Percentiles rank a stretch among this genome's conserved stretches.
phyloP scores from a whole-genome alignment of 192 early-diverging fungal genomes.

The Mortierella antarctica region DNA sequence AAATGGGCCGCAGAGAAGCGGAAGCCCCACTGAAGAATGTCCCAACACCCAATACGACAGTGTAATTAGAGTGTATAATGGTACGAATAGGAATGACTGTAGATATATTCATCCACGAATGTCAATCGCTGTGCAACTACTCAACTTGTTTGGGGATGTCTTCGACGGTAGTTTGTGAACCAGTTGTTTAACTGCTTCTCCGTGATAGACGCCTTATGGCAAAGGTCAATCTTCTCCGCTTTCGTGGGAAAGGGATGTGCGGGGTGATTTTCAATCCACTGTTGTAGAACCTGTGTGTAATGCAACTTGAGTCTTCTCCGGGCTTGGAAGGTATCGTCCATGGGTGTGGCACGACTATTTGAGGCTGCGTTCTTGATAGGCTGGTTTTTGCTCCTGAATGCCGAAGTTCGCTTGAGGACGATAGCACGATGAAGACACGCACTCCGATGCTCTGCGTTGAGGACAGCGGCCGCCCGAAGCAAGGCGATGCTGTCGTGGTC shows the following conservation, averaged over 20 bases:
- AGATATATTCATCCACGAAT: no score
- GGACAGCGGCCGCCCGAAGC: not conserved
- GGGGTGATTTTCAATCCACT: conserved; percentile 9
- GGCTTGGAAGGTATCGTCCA: no score
- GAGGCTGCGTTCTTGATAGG: not conserved
- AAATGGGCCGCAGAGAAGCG: conserved; percentile 32
- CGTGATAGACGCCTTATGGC: conserved; percentile 6
- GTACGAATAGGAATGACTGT: no score
- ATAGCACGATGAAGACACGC: not conserved
- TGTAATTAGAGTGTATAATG: no score
- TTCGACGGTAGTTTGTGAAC: conserved; percentile 20
- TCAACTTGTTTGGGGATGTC: conserved; percentile 9
- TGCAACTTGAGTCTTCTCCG: conserved; percentile 8
- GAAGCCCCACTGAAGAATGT: no score
- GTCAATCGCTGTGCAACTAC: not conserved
- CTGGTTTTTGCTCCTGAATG: not conserved
- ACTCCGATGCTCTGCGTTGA: conserved; percentile 3
- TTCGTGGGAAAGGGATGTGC: conserved; percentile 19
- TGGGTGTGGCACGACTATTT: no score
- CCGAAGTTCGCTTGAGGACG: no score
- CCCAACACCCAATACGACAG: no score
- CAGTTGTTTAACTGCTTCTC: conserved; percentile 21
- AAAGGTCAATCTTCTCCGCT: conserved; percentile 15
- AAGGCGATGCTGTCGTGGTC: conserved; percentile 1
- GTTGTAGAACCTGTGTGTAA: conserved; percentile 3